Evolutionary conservation across 345 rosid species (phyloP).

Genomic region (Eucalyptus rudis): DNA sequence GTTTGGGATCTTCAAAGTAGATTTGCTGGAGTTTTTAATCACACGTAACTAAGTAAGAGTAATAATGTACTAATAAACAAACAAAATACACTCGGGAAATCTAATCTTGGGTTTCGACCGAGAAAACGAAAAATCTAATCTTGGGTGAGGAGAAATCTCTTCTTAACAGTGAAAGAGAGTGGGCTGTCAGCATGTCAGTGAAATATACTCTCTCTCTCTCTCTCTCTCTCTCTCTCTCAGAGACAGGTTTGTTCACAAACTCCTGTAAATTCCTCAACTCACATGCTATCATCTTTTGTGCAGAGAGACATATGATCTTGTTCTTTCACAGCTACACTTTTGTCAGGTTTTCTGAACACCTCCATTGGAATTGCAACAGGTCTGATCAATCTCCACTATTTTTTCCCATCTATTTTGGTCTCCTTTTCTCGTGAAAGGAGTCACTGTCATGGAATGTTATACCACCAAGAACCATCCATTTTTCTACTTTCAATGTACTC

Average conservation of each 20-base stretch:
- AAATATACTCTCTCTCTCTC: not conserved
- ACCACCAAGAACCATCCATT: constrained; percentile 10
- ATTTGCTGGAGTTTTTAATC: not conserved
- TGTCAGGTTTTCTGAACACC: constrained; percentile 11
- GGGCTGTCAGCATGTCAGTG: not conserved
- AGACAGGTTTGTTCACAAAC: not conserved
- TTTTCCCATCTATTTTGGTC: not conserved
- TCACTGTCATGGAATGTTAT: not conserved
- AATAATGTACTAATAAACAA: not conserved
- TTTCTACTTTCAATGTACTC: constrained; percentile 15
- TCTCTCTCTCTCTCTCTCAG: not conserved
- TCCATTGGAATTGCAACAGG: not conserved
- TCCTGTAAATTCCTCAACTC: constrained; percentile 9
- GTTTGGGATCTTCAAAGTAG: constrained; percentile 15
- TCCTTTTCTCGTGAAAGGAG: not conserved
- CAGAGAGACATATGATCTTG: constrained; percentile 15
- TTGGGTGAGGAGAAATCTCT: constrained; percentile 6
- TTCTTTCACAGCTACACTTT: constrained; percentile 14
- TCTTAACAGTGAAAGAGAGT: not conserved
- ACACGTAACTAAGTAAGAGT: not conserved
- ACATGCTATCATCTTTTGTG: constrained; percentile 25
- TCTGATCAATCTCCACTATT: not conserved
- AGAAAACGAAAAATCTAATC: constrained; percentile 1
- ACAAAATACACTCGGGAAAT: constrained; percentile 2
- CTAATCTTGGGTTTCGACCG: constrained; percentile 6